Percentiles rank a stretch among this genome's conserved stretches.
These are phyloP conservation scores for Martiniozyma asiatica DNA, from an alignment of 1,139 yeast genomes.

Conservation along the genomic window DNA sequence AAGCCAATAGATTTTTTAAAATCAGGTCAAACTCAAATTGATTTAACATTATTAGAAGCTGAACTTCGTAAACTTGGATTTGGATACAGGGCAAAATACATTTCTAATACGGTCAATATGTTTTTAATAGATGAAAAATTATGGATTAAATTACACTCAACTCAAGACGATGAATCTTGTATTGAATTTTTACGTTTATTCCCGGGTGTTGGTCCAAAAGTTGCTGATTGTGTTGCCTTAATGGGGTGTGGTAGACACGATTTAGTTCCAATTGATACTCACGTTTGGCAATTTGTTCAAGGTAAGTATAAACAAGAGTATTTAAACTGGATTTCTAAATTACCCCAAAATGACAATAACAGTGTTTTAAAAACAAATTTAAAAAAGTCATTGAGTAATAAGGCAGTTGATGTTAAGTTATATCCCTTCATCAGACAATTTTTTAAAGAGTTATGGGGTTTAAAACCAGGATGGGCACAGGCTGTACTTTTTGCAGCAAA, in stretches of 20 bases:
- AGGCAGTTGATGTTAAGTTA: constrained; percentile 9
- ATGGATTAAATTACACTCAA: constrained; percentile 23
- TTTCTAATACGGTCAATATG: constrained; percentile 60
- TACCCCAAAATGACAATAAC: constrained; percentile 3
- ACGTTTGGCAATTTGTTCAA: constrained; percentile 84
- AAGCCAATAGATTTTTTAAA: constrained; percentile 37
- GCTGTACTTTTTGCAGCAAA: constrained; percentile 84
- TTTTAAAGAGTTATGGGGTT: constrained; percentile 69
- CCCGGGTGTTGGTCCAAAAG: constrained; percentile 94
- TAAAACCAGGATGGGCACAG: constrained; percentile 97
- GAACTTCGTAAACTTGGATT: constrained; percentile 54
- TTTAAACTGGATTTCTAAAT: constrained; percentile 14
- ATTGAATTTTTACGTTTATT: constrained; percentile 56
- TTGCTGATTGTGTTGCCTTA: constrained; percentile 87
- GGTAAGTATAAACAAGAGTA: constrained; percentile 45
- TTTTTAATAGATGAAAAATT: constrained; percentile 28
- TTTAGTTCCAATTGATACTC: constrained; percentile 92
- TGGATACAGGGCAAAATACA: constrained; percentile 89
- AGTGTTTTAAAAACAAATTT: constrained; percentile 18
- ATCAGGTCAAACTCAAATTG: constrained; percentile 14
- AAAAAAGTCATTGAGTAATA: constrained; percentile 24
- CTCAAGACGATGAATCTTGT: constrained; percentile 31
- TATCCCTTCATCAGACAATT: constrained; percentile 20
- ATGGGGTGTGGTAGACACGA: constrained; percentile 88
- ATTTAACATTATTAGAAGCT: constrained; percentile 22